phyloP scores from a whole-genome alignment of 371 early-diverging fungal genomes.

The Apophysomyces elegans region DNA sequence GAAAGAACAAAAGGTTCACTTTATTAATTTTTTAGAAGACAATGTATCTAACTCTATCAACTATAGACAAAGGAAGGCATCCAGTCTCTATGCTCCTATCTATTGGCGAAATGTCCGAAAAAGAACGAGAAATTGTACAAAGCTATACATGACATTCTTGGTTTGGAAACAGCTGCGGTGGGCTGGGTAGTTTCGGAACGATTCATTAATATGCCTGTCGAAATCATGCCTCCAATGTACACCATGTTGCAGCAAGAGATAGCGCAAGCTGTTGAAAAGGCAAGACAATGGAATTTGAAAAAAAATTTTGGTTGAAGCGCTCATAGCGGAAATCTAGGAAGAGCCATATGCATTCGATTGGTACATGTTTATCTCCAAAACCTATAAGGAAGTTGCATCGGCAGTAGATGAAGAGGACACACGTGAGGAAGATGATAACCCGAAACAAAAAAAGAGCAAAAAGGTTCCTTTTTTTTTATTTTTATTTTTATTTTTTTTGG shows the following conservation, averaged over 20 bases:
- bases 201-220: constrained; percentile 96
- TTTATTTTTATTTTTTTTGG: neutral
- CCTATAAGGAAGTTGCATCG: constrained; percentile 82
- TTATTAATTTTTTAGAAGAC: neutral
- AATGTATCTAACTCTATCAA: neutral
- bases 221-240: constrained; percentile 89
- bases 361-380: constrained; percentile 82
- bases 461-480: constrained; percentile 28
- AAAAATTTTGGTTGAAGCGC: neutral
- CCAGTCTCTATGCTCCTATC: constrained; percentile 59
- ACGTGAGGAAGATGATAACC: constrained; percentile 40
- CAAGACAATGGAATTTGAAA: constrained; percentile 24
- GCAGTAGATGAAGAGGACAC: constrained; percentile 61
- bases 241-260: constrained; percentile 86
- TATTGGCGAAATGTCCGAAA: constrained; percentile 67
- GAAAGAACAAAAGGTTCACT: constrained; percentile 58
- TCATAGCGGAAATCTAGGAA: constrained; percentile 42
- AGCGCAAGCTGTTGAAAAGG: constrained; percentile 75
- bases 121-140: constrained; percentile 49
- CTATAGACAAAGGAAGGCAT: constrained; percentile 60
- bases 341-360: constrained; percentile 81
- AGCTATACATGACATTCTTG: constrained; percentile 54
- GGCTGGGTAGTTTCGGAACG: constrained; percentile 89
- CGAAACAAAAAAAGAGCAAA: constrained; percentile 38
- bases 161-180: constrained; percentile 41